Evolutionary conservation across 2,329 filamentous ascomycete genomes (phyloP).

Genomic region (Penicillium griseofulvum): DNA sequence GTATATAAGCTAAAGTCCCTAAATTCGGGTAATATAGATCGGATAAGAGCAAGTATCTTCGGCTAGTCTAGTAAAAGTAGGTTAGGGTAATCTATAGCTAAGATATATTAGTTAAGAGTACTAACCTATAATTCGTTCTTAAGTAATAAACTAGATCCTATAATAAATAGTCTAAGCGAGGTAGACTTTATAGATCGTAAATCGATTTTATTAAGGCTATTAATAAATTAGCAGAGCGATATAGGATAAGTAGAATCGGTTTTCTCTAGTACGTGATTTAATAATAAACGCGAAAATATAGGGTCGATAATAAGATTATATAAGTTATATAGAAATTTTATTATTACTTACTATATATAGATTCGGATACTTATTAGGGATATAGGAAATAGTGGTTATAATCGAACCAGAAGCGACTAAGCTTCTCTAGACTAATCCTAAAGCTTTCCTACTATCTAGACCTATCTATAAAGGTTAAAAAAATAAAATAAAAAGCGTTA

Average conservation of each 20-base stretch:
- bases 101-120: background rate
- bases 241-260: background rate
- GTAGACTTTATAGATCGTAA: background rate
- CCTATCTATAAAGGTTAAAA: background rate
- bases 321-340: background rate
- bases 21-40: background rate
- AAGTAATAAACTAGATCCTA: background rate
- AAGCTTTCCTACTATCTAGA: background rate
- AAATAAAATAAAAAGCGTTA: background rate
- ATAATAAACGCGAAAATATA: background rate
- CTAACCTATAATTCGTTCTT: background rate
- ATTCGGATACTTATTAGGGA: background rate
- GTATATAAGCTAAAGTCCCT: background rate
- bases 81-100: no score
- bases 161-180: background rate
- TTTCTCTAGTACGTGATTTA: background rate
- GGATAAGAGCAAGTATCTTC: no score
- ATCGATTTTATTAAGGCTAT: background rate
- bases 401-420: background rate
- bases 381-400: background rate
- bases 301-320: background rate
- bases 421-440: background rate
- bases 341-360: background rate
- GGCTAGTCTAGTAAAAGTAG: no score
- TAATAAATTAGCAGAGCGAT: background rate